phyloP scores from a whole-genome alignment of 1,284 basidiomycete genomes.

The Austroboletus niveus region DNA sequence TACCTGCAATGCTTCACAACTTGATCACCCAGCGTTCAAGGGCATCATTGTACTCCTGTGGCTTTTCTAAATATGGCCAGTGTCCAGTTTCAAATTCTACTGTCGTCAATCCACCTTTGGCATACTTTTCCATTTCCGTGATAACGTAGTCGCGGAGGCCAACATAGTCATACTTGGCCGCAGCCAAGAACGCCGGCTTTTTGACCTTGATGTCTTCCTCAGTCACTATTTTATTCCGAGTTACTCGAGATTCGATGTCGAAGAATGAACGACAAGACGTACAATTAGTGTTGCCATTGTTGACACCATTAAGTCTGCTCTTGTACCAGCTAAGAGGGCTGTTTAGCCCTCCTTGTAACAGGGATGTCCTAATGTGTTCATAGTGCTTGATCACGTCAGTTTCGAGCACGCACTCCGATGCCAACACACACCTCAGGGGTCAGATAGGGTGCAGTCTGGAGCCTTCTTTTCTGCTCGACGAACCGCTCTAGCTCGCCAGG shows the following conservation, averaged over 20 bases:
- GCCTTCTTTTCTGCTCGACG: slow-evolving; percentile 23
- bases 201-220: slow-evolving; percentile 23
- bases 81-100: slow-evolving; percentile 33
- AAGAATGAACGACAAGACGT: slow-evolving; percentile 1
- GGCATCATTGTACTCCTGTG: slow-evolving; percentile 31
- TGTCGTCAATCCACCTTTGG: slow-evolving; percentile 25
- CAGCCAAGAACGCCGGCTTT: slow-evolving; percentile 33
- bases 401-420: not conserved
- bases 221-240: slow-evolving; percentile 16
- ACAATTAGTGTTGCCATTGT: slow-evolving; percentile 23
- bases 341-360: slow-evolving; percentile 27
- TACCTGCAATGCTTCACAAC: slow-evolving; percentile 6
- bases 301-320: slow-evolving; percentile 21
- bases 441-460: slow-evolving; percentile 31
- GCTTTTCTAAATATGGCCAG: slow-evolving; percentile 29
- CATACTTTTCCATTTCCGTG: slow-evolving; percentile 27
- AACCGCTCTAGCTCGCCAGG: slow-evolving; percentile 33
- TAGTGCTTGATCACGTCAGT: slow-evolving; percentile 25
- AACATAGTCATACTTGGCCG: slow-evolving; percentile 31
- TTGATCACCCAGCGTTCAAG: slow-evolving; percentile 29
- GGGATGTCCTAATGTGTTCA: slow-evolving; percentile 20
- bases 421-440: slow-evolving; percentile 28
- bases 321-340: slow-evolving; percentile 35
- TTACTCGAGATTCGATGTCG: not conserved
- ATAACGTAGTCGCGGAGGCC: slow-evolving; percentile 21